phyloP scores from a whole-genome alignment of 192 early-diverging fungal genomes.

The Backusella sp. region DNA sequence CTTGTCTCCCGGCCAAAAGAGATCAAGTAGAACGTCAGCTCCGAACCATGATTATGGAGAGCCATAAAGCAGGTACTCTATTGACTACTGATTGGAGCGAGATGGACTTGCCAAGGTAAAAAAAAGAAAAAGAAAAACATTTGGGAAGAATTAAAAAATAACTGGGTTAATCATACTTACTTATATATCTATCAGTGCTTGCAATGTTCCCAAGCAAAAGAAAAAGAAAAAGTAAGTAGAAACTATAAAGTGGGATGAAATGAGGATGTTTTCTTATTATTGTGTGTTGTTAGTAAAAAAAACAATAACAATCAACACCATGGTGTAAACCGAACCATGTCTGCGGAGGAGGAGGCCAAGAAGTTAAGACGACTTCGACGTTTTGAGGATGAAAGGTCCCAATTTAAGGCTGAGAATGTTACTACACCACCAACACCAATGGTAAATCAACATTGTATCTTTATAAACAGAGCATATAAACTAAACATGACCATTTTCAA shows the following conservation, averaged over 20 bases:
- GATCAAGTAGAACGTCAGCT: conserved; percentile 14
- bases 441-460: background rate
- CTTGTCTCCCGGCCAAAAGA: background rate
- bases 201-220: background rate
- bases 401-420: conserved; percentile 11
- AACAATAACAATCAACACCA: background rate
- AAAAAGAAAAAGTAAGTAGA: conserved; percentile 14
- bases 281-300: background rate
- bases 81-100: conserved; percentile 68
- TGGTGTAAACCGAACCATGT: background rate
- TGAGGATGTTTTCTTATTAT: background rate
- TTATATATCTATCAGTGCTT: background rate
- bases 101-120: conserved; percentile 66
- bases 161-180: background rate
- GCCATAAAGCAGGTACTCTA: conserved; percentile 37
- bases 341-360: conserved; percentile 35
- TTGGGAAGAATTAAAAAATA: background rate
- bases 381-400: conserved; percentile 26
- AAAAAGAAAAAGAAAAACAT: background rate
- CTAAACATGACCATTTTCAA: background rate
- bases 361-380: conserved; percentile 35
- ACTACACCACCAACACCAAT: background rate
- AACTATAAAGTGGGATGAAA: background rate
- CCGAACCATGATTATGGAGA: conserved; percentile 12
- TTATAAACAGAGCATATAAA: background rate